A percentile compares a stretch with the other conserved stretches of the same genome.
Evolutionary conservation across 352 stramenopile genomes (phyloP).

Genomic region (Pythium brachiatum): DNA sequence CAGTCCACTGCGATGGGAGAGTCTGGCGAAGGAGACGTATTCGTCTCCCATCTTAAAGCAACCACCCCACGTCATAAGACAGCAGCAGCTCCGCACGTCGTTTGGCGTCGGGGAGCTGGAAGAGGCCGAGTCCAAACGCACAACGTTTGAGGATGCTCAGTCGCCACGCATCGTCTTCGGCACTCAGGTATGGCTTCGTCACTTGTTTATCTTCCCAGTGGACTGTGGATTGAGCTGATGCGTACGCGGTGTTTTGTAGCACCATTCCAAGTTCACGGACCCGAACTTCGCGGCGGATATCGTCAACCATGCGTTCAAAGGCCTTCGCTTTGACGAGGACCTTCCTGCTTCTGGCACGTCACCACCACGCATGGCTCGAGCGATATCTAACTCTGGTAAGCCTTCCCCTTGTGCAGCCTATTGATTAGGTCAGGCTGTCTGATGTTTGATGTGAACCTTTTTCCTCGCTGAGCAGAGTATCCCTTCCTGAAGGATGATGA

Average conservation of each 20-base stretch:
- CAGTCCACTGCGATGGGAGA: constrained; percentile 73
- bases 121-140: constrained; percentile 25
- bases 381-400: constrained; percentile 63
- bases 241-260: constrained; percentile 4
- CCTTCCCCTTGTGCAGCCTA: background rate
- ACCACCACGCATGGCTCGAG: constrained; percentile 59
- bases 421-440: no score
- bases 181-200: constrained; percentile 28
- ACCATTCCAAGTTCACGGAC: constrained; percentile 32
- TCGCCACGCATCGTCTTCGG: constrained; percentile 44
- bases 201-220: background rate
- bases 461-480: constrained; percentile 35
- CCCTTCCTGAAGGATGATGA: constrained; percentile 70
- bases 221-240: background rate
- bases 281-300: constrained; percentile 50
- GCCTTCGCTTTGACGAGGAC: constrained; percentile 35
- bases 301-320: constrained; percentile 70
- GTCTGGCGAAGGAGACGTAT: constrained; percentile 59
- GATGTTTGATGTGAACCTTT: constrained; percentile 1
- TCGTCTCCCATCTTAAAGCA: constrained; percentile 52
- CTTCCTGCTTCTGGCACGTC: constrained; percentile 32
- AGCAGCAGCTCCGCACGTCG: constrained; percentile 31
- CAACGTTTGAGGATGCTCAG: constrained; percentile 30
- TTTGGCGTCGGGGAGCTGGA: constrained; percentile 45
- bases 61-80: constrained; percentile 31